These are phyloP conservation scores for Trichoderma cornu-damae DNA, from an alignment of 2,329 filamentous ascomycete species.

Conservation along the genomic window DNA sequence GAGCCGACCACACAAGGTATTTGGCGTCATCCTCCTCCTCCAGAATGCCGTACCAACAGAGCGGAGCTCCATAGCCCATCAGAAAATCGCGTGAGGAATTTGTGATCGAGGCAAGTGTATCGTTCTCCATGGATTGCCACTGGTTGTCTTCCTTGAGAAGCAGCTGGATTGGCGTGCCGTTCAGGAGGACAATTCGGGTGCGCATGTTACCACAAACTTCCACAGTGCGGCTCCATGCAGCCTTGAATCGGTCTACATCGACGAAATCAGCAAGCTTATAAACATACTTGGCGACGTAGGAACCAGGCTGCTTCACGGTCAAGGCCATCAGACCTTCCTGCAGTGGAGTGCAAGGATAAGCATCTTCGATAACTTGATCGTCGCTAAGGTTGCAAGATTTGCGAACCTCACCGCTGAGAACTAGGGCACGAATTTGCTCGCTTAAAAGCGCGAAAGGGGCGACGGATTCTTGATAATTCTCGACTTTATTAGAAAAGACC, in stretches of 20 bases:
- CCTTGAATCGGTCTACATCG: conserved; percentile 25
- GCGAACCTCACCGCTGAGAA: neutral
- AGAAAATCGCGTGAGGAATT: neutral
- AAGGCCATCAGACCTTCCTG: conserved; percentile 28
- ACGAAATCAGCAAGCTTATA: conserved; percentile 22
- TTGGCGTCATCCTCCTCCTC: neutral
- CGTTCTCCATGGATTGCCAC: conserved; percentile 6
- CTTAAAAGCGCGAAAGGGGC: conserved; percentile 5
- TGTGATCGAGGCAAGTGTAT: conserved; percentile 2
- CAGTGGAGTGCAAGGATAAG: conserved; percentile 24
- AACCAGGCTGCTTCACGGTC: conserved; percentile 28
- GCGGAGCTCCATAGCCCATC: conserved; percentile 15
- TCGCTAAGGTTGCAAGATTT: neutral
- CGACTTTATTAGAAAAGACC: neutral
- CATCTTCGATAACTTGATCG: conserved; percentile 19
- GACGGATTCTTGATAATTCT: neutral
- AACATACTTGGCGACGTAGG: conserved; percentile 32
- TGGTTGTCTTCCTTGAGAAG: conserved; percentile 4
- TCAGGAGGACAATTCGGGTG: conserved; percentile 7
- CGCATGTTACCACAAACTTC: conserved; percentile 14
- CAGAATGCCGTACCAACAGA: conserved; percentile 13
- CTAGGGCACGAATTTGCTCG: neutral
- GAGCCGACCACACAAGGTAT: conserved; percentile 5
- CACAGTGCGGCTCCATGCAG: conserved; percentile 26
- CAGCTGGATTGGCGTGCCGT: conserved; percentile 3